phyloP scores from a whole-genome alignment of 768 basidiomycete species.

The Sarcodon sp. region DNA sequence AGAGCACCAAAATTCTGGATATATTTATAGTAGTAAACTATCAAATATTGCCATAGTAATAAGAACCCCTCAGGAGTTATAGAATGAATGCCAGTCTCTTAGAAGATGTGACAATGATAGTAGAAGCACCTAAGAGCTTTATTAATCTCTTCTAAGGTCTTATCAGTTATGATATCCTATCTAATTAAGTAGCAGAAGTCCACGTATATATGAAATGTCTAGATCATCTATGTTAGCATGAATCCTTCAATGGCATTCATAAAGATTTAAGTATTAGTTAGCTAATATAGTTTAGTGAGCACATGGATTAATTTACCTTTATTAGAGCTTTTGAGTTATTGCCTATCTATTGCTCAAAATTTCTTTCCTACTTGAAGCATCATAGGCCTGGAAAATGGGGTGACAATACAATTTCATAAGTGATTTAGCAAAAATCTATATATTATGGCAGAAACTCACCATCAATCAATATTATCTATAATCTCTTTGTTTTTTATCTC shows the following conservation, averaged over 20 bases:
- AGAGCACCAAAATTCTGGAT: too few relatives aligned
- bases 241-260: neutral
- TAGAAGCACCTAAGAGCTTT: slow-evolving; percentile 7
- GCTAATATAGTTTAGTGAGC: neutral
- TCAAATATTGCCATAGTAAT: too few relatives aligned
- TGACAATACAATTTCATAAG: slow-evolving; percentile 6
- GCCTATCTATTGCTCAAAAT: slow-evolving; percentile 16
- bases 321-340: slow-evolving; percentile 15
- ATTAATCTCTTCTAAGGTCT: slow-evolving; percentile 3
- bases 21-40: too few relatives aligned
- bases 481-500: neutral
- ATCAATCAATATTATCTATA: slow-evolving; percentile 8
- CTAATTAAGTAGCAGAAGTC: slow-evolving; percentile 15
- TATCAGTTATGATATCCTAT: neutral
- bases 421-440: neutral
- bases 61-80: too few relatives aligned
- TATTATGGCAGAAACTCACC: slow-evolving; percentile 1
- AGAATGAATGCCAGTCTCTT: too few relatives aligned
- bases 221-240: slow-evolving; percentile 3
- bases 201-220: slow-evolving; percentile 6
- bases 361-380: slow-evolving; percentile 10
- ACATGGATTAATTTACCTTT: slow-evolving; percentile 8
- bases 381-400: slow-evolving; percentile 10
- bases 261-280: neutral
- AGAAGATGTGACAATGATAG: slow-evolving; percentile 6